A percentile compares a stretch with the other conserved stretches of the same genome.
Evolutionary conservation across 164 flowering plant genomes (phyloP).

Genomic region (Pachysandra terminalis): DNA sequence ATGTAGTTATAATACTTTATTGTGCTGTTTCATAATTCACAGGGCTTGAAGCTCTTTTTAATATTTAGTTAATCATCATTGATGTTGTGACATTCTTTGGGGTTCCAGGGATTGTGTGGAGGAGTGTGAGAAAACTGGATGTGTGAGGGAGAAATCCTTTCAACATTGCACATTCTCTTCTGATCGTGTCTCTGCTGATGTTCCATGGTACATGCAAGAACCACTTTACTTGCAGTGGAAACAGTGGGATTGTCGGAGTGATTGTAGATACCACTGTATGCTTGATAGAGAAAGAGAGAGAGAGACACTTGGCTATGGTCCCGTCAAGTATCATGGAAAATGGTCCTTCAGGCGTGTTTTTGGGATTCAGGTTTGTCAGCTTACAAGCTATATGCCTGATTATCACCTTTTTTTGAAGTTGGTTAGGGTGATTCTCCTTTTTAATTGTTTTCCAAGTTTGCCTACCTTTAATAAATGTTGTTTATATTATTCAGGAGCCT

Average conservation of each 20-base stretch:
- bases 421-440: not conserved
- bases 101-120: constrained; percentile 62
- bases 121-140: constrained; percentile 77
- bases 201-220: constrained; percentile 87
- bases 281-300: constrained; percentile 67
- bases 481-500: constrained; percentile 61
- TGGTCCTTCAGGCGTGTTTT: constrained; percentile 84
- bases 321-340: constrained; percentile 86
- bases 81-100: constrained; percentile 10
- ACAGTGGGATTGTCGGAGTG: constrained; percentile 86
- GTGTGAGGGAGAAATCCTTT: constrained; percentile 71
- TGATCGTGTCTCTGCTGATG: constrained; percentile 56
- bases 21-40: no score
- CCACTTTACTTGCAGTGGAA: constrained; percentile 81
- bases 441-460: not conserved
- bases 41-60: no score
- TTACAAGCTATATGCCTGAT: not conserved
- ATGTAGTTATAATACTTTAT: no score
- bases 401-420: not conserved
- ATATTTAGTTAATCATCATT: not conserved
- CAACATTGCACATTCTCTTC: constrained; percentile 70
- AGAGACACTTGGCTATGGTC: constrained; percentile 46
- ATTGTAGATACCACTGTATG: constrained; percentile 88
- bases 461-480: not conserved
- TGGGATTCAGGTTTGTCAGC: constrained; percentile 69